These are phyloP conservation scores for Aechmea fasciata DNA, from an alignment of 176 grass and related monocot species.

Conservation along the genomic window DNA sequence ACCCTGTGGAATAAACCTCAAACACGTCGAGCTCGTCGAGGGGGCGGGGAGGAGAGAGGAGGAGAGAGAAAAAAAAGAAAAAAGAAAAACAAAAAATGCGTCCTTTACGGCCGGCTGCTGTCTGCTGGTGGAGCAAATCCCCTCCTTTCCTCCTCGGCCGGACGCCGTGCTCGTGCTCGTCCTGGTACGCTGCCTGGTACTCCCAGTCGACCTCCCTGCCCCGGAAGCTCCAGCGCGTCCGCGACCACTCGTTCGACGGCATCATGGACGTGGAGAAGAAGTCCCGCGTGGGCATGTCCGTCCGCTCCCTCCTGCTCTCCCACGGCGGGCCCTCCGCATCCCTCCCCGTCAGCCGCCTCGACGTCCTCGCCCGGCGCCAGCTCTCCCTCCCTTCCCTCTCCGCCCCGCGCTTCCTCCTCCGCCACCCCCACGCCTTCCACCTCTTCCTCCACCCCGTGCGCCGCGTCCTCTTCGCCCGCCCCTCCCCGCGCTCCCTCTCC, in stretches of 20 bases:
- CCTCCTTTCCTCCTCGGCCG: too few relatives aligned
- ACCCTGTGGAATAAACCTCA: too few relatives aligned
- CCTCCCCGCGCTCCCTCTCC: constrained; percentile 61
- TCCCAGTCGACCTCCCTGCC: constrained; percentile 83
- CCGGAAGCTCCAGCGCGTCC: constrained; percentile 64
- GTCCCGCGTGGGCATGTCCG: constrained; percentile 43
- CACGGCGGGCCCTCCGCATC: constrained; percentile 18
- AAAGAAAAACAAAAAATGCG: too few relatives aligned
- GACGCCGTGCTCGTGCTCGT: not conserved
- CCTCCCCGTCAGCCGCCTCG: constrained; percentile 49
- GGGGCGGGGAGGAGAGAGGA: too few relatives aligned
- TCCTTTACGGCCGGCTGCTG: too few relatives aligned
- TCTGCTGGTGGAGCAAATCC: too few relatives aligned
- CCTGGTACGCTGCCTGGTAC: not conserved
- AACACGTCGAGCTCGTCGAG: too few relatives aligned
- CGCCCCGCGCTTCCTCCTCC: constrained; percentile 53
- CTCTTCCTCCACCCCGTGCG: constrained; percentile 85
- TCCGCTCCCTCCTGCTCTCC: constrained; percentile 31
- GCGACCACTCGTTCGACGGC: constrained; percentile 73
- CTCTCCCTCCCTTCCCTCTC: constrained; percentile 46
- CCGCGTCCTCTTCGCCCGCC: constrained; percentile 60
- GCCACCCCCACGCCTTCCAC: constrained; percentile 82
- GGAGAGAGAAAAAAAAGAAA: too few relatives aligned
- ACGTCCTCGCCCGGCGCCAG: constrained; percentile 47
- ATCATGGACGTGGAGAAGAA: constrained; percentile 91